Conservation (phyloP, 306 rosid species). For the Nissolia schottii region DNA sequence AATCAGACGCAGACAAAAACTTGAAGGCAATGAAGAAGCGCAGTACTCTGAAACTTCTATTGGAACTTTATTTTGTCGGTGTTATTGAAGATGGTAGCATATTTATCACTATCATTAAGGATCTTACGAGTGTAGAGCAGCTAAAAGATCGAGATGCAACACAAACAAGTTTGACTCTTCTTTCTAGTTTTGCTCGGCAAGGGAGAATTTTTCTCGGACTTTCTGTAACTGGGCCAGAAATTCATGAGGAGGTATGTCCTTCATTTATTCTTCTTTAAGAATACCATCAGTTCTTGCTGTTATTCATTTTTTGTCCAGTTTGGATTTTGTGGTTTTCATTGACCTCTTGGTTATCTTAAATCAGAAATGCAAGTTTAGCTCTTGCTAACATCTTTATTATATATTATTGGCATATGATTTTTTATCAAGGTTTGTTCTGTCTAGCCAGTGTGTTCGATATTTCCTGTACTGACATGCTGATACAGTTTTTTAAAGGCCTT, state of each 20-base stretch:
- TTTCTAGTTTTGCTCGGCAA: slow-evolving; percentile 98
- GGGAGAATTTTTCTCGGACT: slow-evolving; percentile 90
- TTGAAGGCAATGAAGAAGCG: slow-evolving; percentile 98
- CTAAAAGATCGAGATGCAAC: slow-evolving; percentile 90
- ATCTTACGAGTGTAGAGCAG: slow-evolving; percentile 80
- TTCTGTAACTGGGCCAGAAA: slow-evolving; percentile 67
- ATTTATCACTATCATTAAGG: slow-evolving; percentile 81
- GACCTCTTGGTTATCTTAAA: background rate
- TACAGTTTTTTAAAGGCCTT: slow-evolving; percentile 87
- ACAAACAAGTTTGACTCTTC: slow-evolving; percentile 95
- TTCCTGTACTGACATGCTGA: slow-evolving; percentile 34
- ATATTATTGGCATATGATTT: background rate
- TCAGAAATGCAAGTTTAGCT: background rate
- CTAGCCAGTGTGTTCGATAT: slow-evolving; percentile 12
- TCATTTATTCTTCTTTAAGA: background rate
- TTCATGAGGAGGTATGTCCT: slow-evolving; percentile 73
- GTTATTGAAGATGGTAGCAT: slow-evolving; percentile 79
- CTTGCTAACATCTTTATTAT: background rate
- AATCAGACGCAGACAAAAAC: slow-evolving; percentile 75
- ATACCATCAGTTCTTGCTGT: background rate
- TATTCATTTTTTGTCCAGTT: background rate
- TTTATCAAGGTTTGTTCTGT: slow-evolving; percentile 17
- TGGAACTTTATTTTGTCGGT: slow-evolving; percentile 94
- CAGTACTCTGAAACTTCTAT: slow-evolving; percentile 76
- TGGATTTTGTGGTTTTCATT: background rate